Evolutionary conservation across 768 basidiomycete genomes (phyloP).

Genomic region (Tubosaeta sp.): DNA sequence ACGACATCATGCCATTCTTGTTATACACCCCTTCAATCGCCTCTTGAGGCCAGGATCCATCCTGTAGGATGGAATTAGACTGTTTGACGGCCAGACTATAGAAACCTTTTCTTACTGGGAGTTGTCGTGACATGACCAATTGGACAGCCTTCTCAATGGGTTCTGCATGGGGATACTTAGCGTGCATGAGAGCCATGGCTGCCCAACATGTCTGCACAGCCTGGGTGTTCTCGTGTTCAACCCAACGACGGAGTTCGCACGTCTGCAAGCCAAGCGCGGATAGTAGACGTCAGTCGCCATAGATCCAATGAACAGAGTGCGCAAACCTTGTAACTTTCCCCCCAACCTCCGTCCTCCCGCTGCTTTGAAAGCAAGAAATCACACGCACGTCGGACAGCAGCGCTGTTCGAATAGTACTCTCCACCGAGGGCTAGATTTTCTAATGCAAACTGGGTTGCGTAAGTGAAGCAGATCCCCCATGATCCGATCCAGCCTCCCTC

Average conservation of each 20-base stretch:
- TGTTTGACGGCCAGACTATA: not conserved
- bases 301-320: not conserved
- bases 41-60: constrained; percentile 96
- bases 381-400: constrained; percentile 67
- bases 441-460: constrained; percentile 93
- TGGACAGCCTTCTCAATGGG: constrained; percentile 76
- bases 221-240: constrained; percentile 80
- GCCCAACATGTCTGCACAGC: constrained; percentile 95
- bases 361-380: constrained; percentile 82
- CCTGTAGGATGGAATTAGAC: constrained; percentile 35
- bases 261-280: constrained; percentile 43
- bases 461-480: constrained; percentile 98
- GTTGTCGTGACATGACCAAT: constrained; percentile 88
- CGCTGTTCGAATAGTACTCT: constrained; percentile 80
- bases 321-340: constrained; percentile 91
- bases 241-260: constrained; percentile 73
- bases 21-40: constrained; percentile 92
- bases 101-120: constrained; percentile 47
- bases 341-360: constrained; percentile 92
- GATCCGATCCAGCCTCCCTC: constrained; percentile 95
- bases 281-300: not conserved
- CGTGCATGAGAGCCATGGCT: constrained; percentile 87
- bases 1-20: constrained; percentile 80
- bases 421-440: constrained; percentile 88
- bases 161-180: constrained; percentile 71